phyloP scores from a whole-genome alignment of 768 basidiomycete species.

The Clitopilus passeckerianus region DNA sequence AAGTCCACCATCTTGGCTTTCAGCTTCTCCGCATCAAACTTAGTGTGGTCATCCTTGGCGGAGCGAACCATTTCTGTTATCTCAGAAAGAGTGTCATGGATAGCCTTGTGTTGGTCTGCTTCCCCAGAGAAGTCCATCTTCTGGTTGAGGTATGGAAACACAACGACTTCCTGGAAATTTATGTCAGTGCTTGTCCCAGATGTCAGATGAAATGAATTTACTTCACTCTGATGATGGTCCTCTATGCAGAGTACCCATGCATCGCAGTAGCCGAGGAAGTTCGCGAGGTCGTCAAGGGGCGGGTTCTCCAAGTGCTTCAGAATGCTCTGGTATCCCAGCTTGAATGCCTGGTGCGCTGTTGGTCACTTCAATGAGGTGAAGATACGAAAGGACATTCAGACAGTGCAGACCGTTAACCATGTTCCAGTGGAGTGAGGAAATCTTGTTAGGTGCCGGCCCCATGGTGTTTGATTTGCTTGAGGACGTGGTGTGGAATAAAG shows the following conservation, averaged over 20 bases:
- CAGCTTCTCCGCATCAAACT: conserved; percentile 23
- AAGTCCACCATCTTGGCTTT: conserved; percentile 20
- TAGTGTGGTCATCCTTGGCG: conserved; percentile 18
- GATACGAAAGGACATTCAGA: background rate
- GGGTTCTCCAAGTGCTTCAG: conserved; percentile 26
- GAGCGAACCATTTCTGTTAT: conserved; percentile 18
- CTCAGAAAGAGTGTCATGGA: conserved; percentile 22
- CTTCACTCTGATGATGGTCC: conserved; percentile 31
- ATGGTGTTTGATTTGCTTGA: background rate
- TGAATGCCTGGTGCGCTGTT: conserved; percentile 30
- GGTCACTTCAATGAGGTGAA: background rate
- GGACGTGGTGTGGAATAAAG: background rate
- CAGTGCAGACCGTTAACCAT: background rate
- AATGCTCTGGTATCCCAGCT: conserved; percentile 29
- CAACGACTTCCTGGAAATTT: conserved; percentile 17
- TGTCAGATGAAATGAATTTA: background rate
- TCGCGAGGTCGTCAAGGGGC: conserved; percentile 27
- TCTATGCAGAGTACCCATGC: conserved; percentile 29
- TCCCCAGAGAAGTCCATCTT: conserved; percentile 34
- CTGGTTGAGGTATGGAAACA: conserved; percentile 29
- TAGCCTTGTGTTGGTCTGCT: conserved; percentile 26
- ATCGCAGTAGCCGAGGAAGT: conserved; percentile 34
- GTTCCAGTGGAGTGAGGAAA: background rate
- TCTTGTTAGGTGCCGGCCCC: background rate
- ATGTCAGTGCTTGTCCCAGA: background rate